A percentile compares a stretch with the other conserved stretches of the same genome.
phyloP scores from a whole-genome alignment of 108 stramenopile genomes.

The Pinguiococcus pyrenoidosus region DNA sequence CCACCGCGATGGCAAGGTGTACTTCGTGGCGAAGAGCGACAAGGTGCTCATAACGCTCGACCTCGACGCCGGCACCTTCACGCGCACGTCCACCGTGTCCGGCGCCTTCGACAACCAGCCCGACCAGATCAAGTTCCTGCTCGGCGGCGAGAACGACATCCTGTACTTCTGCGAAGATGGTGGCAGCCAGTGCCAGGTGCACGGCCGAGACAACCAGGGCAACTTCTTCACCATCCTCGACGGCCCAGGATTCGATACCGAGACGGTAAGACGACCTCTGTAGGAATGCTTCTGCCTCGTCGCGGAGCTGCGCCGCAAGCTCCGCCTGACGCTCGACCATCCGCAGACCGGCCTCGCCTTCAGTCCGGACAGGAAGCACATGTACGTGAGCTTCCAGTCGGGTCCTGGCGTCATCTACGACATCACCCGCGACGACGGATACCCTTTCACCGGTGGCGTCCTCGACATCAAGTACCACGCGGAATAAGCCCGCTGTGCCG shows the following conservation, averaged over 20 bases:
- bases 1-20: constrained; percentile 19
- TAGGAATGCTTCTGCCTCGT: too few relatives aligned
- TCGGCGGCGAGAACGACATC: constrained; percentile 15
- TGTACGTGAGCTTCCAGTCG: constrained; percentile 40
- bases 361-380: constrained; percentile 41
- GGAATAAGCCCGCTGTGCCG: too few relatives aligned
- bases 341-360: constrained; percentile 58
- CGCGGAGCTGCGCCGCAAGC: too few relatives aligned
- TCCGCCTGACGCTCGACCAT: too few relatives aligned
- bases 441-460: too few relatives aligned
- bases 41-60: constrained; percentile 26
- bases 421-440: constrained; percentile 36
- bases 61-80: constrained; percentile 19
- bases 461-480: too few relatives aligned
- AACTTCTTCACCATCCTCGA: constrained; percentile 37
- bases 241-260: constrained; percentile 21
- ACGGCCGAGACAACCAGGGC: constrained; percentile 14
- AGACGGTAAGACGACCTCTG: too few relatives aligned
- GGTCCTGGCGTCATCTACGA: constrained; percentile 32
- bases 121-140: constrained; percentile 39
- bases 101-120: constrained; percentile 30
- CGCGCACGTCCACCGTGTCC: constrained; percentile 4
- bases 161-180: constrained; percentile 56
- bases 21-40: constrained; percentile 36
- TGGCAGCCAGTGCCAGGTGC: constrained; percentile 35